Percentiles rank a stretch among this genome's conserved stretches.
These are phyloP conservation scores for Chenopodium quinoa DNA, from an alignment of 148 eudicot genomes.

Conservation along the genomic window DNA sequence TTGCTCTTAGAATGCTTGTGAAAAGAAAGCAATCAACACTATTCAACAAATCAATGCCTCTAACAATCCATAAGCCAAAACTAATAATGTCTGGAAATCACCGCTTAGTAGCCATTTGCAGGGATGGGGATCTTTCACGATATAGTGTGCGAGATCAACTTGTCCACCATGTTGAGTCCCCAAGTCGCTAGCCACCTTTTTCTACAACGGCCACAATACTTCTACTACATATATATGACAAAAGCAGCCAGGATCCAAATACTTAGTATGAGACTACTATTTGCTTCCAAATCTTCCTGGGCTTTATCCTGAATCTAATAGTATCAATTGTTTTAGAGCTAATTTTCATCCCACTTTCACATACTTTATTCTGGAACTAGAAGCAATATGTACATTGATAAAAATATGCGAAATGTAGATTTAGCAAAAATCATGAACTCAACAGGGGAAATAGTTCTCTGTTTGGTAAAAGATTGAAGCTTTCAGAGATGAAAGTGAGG, in stretches of 20 bases:
- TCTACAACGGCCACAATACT: neutral
- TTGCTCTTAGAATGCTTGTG: slow-evolving; percentile 30
- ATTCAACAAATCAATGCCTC: slow-evolving; percentile 5
- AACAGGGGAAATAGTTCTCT: no score
- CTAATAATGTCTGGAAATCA: neutral
- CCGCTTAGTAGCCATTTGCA: neutral
- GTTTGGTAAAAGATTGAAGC: no score
- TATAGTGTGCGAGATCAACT: neutral
- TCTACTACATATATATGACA: neutral
- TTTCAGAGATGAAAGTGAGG: no score
- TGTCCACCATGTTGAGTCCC: neutral
- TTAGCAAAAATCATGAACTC: no score
- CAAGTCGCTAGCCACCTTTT: neutral
- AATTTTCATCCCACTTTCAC: no score
- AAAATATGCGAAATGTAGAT: neutral
- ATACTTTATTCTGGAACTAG: no score
- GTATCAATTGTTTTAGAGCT: neutral
- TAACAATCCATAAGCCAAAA: slow-evolving; percentile 2
- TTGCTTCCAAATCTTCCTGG: neutral
- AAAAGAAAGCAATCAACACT: slow-evolving; percentile 28
- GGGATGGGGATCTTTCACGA: neutral
- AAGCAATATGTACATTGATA: no score
- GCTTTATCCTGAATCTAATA: neutral
- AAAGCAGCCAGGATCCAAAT: neutral
- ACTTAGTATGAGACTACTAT: no score